Evolutionary conservation across 164 flowering plant species (phyloP), one percentile per base, ranked within the genome.

Genomic region (Vitis cinerea): DNA sequence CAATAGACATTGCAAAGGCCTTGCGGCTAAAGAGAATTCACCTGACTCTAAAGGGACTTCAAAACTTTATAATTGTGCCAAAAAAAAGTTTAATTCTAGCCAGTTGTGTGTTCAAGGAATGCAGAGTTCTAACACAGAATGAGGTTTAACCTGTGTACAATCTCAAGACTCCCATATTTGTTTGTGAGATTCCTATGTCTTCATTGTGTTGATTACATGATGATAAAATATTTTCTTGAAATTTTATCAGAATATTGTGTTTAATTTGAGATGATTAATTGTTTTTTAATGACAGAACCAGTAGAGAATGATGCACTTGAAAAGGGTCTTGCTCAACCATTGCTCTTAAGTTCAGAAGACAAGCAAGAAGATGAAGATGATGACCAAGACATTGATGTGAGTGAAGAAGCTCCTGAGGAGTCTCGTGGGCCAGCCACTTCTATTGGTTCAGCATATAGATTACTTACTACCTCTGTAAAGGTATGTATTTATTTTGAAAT

Each of bases 391-490:
- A 57, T 5, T 72, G 93, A 89, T 75, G 85, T 10, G 11, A 85
- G 88, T 77, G 88, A 87, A 69, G 91, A 85, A 82, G 77, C 87
- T 66, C 58, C 75, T 1, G 86, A 84, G 70, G 89, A 85, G 16
- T 80, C 83, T 59, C 86, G 85, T 49, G 62, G 10, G 63, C 79
- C 93, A 67, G 91, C 76, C 65, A 83, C 78, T 47, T 89, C 93
- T 8, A 74, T 89, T 63, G 76, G 51, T 71, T 50, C 83, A 44
- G 93, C 93, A 48, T 89, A 89, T 74, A 73, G 83, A 75, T 74
- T 89, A 50, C 87, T 89, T 63, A 87, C 93, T 1, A 87, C 91
- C 48, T 89, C 93, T 59, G 88, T 89, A 8, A 89, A 89, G 90
- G 93, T 87, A 75, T 58, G 9, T 19, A 4, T 51, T 60, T 23